phyloP scores from a whole-genome alignment of 1,139 yeast genomes.

The Debaryomyces psychrophilus region DNA sequence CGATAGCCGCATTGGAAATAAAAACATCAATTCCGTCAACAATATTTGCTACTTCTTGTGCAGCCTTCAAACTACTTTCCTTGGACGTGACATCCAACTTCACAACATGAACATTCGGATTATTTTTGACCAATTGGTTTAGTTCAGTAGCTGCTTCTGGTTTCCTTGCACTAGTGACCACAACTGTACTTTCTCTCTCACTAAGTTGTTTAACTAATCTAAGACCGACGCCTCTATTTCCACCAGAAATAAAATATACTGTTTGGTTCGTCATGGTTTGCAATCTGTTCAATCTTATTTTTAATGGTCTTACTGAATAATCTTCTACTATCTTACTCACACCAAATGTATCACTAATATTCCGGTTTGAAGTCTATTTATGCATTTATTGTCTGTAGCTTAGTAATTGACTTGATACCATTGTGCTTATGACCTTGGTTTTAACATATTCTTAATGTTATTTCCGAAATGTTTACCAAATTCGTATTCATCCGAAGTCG shows the following conservation, averaged over 20 bases:
- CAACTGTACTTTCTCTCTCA: constrained; percentile 14
- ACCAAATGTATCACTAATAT: too few species aligned
- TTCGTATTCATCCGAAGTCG: too few species aligned
- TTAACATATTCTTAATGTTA: too few species aligned
- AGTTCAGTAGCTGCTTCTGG: constrained; percentile 18
- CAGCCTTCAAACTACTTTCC: constrained; percentile 2
- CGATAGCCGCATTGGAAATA: constrained; percentile 3
- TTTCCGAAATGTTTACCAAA: too few species aligned
- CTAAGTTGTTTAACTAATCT: constrained; percentile 17
- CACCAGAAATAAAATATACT: constrained; percentile 25
- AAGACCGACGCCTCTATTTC: constrained; percentile 27
- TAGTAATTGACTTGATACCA: too few species aligned
- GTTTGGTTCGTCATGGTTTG: constrained; percentile 6
- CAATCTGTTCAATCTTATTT: neutral
- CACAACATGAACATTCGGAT: constrained; percentile 9
- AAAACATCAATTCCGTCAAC: constrained; percentile 2
- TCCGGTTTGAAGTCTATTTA: neutral
- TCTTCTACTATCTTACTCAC: too few species aligned
- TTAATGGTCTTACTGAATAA: too few species aligned
- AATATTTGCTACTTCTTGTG: constrained; percentile 11
- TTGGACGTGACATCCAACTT: constrained; percentile 6
- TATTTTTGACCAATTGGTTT: constrained; percentile 13
- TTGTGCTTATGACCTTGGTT: too few species aligned
- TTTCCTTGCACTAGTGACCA: constrained; percentile 23
- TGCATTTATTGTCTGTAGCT: too few species aligned